phyloP scores from a whole-genome alignment of 2,329 filamentous ascomycete species.

The Fusarium sp. region DNA sequence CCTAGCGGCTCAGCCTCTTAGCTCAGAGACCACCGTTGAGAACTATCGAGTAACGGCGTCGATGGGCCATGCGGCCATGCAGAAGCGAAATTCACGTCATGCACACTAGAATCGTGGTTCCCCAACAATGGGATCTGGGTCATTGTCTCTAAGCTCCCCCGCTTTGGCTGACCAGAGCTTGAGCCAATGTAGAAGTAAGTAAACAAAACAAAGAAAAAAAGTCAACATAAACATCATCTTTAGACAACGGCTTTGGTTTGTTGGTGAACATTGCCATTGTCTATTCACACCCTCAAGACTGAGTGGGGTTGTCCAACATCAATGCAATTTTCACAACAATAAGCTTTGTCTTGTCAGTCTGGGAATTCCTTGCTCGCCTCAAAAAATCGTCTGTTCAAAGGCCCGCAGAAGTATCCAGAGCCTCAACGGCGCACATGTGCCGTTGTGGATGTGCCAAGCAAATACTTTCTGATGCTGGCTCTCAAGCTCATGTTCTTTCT shows the following conservation, averaged over 20 bases:
- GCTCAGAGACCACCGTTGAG: conserved; percentile 11
- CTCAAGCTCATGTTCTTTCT: neutral
- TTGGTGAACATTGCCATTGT: neutral
- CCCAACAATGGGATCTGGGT: neutral
- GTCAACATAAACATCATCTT: neutral
- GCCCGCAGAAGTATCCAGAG: neutral
- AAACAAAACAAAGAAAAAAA: conserved; percentile 18
- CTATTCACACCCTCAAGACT: neutral
- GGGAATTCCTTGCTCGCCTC: neutral
- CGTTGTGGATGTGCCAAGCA: neutral
- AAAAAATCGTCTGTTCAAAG: neutral
- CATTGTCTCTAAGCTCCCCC: conserved; percentile 3
- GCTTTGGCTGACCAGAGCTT: conserved; percentile 5
- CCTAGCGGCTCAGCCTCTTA: conserved; percentile 15
- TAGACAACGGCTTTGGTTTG: neutral
- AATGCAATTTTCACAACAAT: conserved; percentile 18
- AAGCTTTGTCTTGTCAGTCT: neutral
- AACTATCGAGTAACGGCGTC: conserved; percentile 25
- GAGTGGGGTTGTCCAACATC: conserved; percentile 11
- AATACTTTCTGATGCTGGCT: neutral
- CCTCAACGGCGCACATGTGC: neutral
- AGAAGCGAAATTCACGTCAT: conserved; percentile 37
- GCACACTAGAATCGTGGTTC: conserved; percentile 13
- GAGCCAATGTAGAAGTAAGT: conserved; percentile 12
- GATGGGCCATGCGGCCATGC: conserved; percentile 21